phyloP scores from a whole-genome alignment of 148 eudicot species.

The Chenopodium berlandieri region DNA sequence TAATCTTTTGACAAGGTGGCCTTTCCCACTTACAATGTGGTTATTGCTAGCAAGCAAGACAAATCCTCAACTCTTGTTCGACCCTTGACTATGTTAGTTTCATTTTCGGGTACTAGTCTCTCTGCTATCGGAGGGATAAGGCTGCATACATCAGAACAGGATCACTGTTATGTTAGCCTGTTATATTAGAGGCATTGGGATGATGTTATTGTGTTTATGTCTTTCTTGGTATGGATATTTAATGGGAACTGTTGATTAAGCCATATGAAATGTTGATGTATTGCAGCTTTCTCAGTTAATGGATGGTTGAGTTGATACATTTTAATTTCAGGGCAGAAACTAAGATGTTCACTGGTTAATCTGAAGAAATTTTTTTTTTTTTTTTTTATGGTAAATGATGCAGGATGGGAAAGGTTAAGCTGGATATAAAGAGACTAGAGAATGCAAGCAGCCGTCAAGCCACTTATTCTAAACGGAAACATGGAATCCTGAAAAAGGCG shows the following conservation, averaged over 20 bases:
- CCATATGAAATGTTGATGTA: too few species aligned
- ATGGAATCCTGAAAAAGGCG: slow-evolving; percentile 43
- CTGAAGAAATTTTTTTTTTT: too few species aligned
- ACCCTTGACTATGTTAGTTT: background rate
- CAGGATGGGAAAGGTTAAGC: slow-evolving; percentile 47
- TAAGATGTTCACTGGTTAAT: background rate
- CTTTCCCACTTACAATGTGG: background rate
- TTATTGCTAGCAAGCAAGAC: background rate
- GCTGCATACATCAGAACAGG: background rate
- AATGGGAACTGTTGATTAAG: too few species aligned
- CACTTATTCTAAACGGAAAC: slow-evolving; percentile 40
- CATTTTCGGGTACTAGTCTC: background rate
- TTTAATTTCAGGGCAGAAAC: background rate
- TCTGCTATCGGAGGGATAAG: too few species aligned
- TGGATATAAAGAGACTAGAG: slow-evolving; percentile 39
- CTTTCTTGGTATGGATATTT: background rate
- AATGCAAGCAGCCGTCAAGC: slow-evolving; percentile 37
- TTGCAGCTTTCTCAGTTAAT: background rate
- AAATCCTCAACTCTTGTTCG: background rate
- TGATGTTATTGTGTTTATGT: too few species aligned
- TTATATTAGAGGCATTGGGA: background rate
- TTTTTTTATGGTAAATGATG: slow-evolving; percentile 4
- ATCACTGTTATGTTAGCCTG: too few species aligned
- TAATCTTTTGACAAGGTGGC: background rate
- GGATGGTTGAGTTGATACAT: background rate